Evolutionary conservation across 2,329 filamentous ascomycete species (phyloP).

Genomic region (Mycosphaerelloides madeirae): DNA sequence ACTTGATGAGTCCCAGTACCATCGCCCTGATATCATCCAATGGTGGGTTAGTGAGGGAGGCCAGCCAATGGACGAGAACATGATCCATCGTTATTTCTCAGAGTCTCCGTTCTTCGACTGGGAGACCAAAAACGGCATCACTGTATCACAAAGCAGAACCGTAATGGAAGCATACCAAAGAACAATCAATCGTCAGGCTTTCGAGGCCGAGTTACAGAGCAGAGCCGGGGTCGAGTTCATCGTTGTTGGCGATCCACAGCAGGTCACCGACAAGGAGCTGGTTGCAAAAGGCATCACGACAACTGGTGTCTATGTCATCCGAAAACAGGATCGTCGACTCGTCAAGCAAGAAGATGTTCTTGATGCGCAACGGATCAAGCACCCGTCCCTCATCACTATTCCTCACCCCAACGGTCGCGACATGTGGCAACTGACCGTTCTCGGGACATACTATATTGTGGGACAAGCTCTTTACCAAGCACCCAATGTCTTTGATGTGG

Average conservation of each 20-base stretch:
- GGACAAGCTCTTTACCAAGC: slow-evolving; percentile 59
- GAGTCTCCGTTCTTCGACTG: slow-evolving; percentile 61
- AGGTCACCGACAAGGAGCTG: slow-evolving; percentile 38
- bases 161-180: slow-evolving; percentile 48
- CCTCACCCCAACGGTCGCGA: too few relatives aligned
- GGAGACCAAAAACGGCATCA: slow-evolving; percentile 56
- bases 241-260: slow-evolving; percentile 54
- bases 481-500: slow-evolving; percentile 55
- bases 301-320: slow-evolving; percentile 56
- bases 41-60: slow-evolving; percentile 25
- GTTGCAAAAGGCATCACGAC: slow-evolving; percentile 31
- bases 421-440: slow-evolving; percentile 48
- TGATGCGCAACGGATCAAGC: too few relatives aligned
- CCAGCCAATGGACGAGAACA: slow-evolving; percentile 36
- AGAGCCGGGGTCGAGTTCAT: slow-evolving; percentile 57
- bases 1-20: slow-evolving; percentile 25
- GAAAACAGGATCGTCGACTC: slow-evolving; percentile 51
- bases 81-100: slow-evolving; percentile 57
- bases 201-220: slow-evolving; percentile 52
- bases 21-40: slow-evolving; percentile 20
- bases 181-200: slow-evolving; percentile 51
- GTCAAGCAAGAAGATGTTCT: slow-evolving; percentile 17
- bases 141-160: slow-evolving; percentile 49
- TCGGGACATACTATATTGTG: slow-evolving; percentile 59
- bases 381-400: too few relatives aligned